These are phyloP conservation scores for Cordyceps militaris DNA, from an alignment of 2,329 filamentous ascomycete species.

Conservation along the genomic window DNA sequence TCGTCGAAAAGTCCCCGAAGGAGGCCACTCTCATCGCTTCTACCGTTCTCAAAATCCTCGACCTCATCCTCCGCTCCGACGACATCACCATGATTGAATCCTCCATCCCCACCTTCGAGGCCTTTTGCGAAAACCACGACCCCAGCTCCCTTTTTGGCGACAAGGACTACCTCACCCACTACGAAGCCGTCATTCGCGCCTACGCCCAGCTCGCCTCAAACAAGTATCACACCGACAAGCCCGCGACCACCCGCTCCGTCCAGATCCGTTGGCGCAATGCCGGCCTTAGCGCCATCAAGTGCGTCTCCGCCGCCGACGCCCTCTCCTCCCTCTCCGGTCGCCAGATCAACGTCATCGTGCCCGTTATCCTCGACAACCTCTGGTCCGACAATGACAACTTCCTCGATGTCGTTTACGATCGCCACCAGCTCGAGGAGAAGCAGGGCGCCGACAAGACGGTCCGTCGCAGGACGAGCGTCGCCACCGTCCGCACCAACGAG, in stretches of 20 bases:
- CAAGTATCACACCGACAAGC: constrained; percentile 43
- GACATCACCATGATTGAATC: constrained; percentile 93
- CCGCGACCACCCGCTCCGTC: constrained; percentile 60
- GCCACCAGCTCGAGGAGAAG: constrained; percentile 61
- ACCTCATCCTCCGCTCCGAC: constrained; percentile 72
- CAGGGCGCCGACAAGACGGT: constrained; percentile 56
- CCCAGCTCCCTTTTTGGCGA: constrained; percentile 78
- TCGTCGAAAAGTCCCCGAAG: constrained; percentile 88
- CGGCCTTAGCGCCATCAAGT: constrained; percentile 71
- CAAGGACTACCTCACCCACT: constrained; percentile 73
- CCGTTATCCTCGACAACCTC: constrained; percentile 79
- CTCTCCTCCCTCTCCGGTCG: constrained; percentile 67
- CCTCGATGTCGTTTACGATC: constrained; percentile 59
- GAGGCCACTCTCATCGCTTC: constrained; percentile 84
- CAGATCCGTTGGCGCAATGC: constrained; percentile 70
- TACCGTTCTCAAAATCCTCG: constrained; percentile 77
- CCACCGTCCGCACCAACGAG: constrained; percentile 67
- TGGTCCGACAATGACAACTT: constrained; percentile 68
- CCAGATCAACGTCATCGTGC: constrained; percentile 72
- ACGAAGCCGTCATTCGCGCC: constrained; percentile 69
- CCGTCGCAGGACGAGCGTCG: constrained; percentile 68
- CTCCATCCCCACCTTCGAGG: constrained; percentile 76
- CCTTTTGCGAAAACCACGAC: constrained; percentile 85
- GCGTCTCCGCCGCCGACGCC: constrained; percentile 71
- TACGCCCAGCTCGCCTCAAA: constrained; percentile 78